A percentile compares a stretch with the other conserved stretches of the same genome.
Evolutionary conservation across 1,139 yeast species (phyloP).

Genomic region (Kodamaea sp.): DNA sequence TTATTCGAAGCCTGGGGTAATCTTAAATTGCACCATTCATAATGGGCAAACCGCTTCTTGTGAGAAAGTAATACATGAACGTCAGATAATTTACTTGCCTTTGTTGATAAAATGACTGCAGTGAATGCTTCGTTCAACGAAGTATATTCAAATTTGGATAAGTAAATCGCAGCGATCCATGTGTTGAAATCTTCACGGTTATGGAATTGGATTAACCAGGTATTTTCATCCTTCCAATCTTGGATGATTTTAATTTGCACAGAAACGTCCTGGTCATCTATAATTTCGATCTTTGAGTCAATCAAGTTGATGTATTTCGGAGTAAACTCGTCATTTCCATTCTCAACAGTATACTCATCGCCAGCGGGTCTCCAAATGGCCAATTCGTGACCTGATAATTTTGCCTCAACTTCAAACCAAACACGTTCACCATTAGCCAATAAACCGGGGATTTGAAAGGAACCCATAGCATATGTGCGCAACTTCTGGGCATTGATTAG

Average conservation of each 20-base stretch:
- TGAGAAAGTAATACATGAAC: constrained; percentile 49
- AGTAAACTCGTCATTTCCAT: constrained; percentile 31
- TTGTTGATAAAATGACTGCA: constrained; percentile 53
- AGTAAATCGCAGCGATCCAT: constrained; percentile 46
- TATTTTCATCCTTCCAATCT: constrained; percentile 35
- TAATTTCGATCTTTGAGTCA: constrained; percentile 38
- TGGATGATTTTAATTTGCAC: constrained; percentile 34
- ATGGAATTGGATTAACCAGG: constrained; percentile 32
- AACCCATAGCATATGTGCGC: constrained; percentile 37
- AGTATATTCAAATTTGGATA: constrained; percentile 48
- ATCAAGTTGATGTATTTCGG: constrained; percentile 50
- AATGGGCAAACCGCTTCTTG: constrained; percentile 41
- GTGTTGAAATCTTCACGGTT: constrained; percentile 29
- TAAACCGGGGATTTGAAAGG: constrained; percentile 24
- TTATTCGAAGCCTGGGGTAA: constrained; percentile 53
- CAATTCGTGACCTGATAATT: constrained; percentile 51
- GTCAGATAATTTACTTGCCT: constrained; percentile 52
- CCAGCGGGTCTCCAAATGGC: constrained; percentile 43
- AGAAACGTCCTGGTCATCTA: constrained; percentile 8
- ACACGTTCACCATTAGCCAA: constrained; percentile 16
- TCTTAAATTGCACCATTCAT: constrained; percentile 56
- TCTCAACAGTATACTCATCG: constrained; percentile 20
- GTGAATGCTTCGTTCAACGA: constrained; percentile 55
- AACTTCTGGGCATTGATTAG: constrained; percentile 41
- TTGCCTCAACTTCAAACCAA: constrained; percentile 42